Base-by-base conservation (phyloP, 2,329 filamentous ascomycete genomes). In the Penicillium sp. region DNA sequence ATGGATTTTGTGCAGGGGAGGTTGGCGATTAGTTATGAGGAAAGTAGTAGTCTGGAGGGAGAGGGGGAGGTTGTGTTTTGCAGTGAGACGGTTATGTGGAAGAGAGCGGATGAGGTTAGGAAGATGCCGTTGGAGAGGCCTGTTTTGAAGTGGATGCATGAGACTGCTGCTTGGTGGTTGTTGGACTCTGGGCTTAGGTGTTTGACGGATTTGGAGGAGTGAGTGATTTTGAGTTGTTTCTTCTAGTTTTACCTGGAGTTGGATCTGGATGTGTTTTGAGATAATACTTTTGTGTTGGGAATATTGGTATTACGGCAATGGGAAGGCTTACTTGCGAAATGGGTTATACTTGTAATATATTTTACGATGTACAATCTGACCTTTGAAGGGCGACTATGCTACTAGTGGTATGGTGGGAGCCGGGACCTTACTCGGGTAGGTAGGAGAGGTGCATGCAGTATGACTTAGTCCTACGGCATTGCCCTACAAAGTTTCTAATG, bases 131-230 rank as follows among this genome's bases (percentile, higher is more conserved):
- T 75, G 48, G 72, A 75, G 53, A 67, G 60, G 17, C 57, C 57
- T 13, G n/a, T 66, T 27, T 13, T 68, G n/a, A 62, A 61, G 10
- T 74, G 66, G 53, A 55, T 75, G 55, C 71, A 75, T 59, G 72
- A 75, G 52, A 62, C 68, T 33, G 67, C 70, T 21, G 52, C 71
- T 29, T 75, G 73, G 73, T 75, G 72, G 71, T 62, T 75, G 55
- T 50, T 75, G 52, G 72, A 72, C 54, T 73, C 70, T 10, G 73
- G 72, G 5, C 63, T 70, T 21, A 49, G 49, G 23, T 75, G 72
- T 66, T 36, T 75, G 61, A 63, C 57, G 51, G 65, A 65, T 29
- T 29, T 69, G 50, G 64, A 67, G 36, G 19, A 12, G 35, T 63
- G 36, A 15, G 33, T 35, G 33, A 35, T 21, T 6, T 21, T 33